Evolutionary conservation across 1,139 yeast species (phyloP).

Genomic region (Yamadazyma dushanensis): DNA sequence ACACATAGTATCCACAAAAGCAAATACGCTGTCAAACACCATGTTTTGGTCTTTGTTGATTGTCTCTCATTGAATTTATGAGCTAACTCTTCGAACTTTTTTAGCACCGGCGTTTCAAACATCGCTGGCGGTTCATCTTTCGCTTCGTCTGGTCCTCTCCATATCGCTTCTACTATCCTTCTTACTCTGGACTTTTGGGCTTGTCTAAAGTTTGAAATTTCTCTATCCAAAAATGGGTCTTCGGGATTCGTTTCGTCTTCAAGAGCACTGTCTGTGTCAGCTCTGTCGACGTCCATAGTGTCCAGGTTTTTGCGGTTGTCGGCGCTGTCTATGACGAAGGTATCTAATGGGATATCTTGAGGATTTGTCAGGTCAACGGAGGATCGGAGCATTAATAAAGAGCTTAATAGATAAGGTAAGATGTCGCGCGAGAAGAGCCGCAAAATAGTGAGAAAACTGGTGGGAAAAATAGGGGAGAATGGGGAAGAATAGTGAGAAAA

Average conservation of each 20-base stretch:
- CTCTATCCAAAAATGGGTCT: constrained; percentile 11
- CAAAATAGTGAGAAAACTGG: too few relatives aligned
- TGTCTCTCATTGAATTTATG: constrained; percentile 28
- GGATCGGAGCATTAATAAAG: too few relatives aligned
- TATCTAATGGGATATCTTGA: neutral
- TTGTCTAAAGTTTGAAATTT: constrained; percentile 5
- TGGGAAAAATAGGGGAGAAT: too few relatives aligned
- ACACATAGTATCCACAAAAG: constrained; percentile 34
- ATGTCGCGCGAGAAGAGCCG: too few relatives aligned
- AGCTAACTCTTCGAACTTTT: constrained; percentile 46
- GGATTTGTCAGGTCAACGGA: too few relatives aligned
- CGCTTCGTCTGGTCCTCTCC: constrained; percentile 56
- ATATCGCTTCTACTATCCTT: constrained; percentile 18
- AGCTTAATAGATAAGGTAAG: too few relatives aligned
- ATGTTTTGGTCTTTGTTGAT: constrained; percentile 25
- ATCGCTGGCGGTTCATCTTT: constrained; percentile 49
- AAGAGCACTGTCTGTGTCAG: neutral
- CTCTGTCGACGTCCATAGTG: neutral
- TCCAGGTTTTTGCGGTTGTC: constrained; percentile 1
- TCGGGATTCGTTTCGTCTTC: neutral
- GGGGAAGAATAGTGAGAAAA: too few relatives aligned
- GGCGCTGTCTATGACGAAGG: neutral
- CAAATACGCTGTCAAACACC: constrained; percentile 37
- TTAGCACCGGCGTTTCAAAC: constrained; percentile 5
- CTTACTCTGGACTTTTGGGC: constrained; percentile 4